phyloP scores from a whole-genome alignment of 2,329 filamentous ascomycete species.

The Colletotrichum viniferum region DNA sequence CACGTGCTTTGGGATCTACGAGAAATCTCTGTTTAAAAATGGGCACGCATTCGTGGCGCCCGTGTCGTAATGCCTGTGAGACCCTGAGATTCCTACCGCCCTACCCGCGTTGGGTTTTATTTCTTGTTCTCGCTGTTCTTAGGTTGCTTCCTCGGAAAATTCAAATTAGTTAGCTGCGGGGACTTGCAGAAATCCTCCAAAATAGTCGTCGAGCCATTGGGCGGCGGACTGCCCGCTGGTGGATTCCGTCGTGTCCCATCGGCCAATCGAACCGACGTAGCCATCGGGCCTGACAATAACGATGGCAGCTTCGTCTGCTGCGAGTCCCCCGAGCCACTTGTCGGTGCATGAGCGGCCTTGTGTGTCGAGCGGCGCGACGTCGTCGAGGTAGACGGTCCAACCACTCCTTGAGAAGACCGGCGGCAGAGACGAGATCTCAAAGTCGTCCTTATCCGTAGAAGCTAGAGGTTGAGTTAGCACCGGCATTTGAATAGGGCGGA shows the following conservation, averaged over 20 bases:
- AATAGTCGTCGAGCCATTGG: constrained; percentile 8
- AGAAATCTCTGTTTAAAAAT: not conserved
- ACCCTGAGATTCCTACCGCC: not conserved
- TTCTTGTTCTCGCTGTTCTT: not conserved
- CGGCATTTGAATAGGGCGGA: not conserved
- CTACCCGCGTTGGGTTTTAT: not conserved
- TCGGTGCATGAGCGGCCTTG: constrained; percentile 56
- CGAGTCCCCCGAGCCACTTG: constrained; percentile 26
- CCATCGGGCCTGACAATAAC: constrained; percentile 25
- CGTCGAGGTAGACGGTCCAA: constrained; percentile 76
- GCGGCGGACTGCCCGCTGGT: not conserved
- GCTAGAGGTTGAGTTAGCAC: constrained; percentile 36
- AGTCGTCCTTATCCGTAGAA: constrained; percentile 61
- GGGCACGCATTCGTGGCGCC: not conserved
- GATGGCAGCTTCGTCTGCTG: constrained; percentile 18
- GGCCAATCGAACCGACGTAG: constrained; percentile 25
- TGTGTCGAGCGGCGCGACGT: constrained; percentile 60
- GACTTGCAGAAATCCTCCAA: constrained; percentile 11
- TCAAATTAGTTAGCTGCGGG: not conserved
- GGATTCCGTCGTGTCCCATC: not conserved
- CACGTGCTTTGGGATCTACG: not conserved
- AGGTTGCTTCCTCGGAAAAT: not conserved
- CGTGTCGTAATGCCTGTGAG: not conserved
- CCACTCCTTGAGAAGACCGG: constrained; percentile 64
- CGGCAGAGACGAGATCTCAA: constrained; percentile 72